These are phyloP conservation scores for Sordariomycetes sp. DNA, from an alignment of 2,329 filamentous ascomycete species.

Conservation along the genomic window DNA sequence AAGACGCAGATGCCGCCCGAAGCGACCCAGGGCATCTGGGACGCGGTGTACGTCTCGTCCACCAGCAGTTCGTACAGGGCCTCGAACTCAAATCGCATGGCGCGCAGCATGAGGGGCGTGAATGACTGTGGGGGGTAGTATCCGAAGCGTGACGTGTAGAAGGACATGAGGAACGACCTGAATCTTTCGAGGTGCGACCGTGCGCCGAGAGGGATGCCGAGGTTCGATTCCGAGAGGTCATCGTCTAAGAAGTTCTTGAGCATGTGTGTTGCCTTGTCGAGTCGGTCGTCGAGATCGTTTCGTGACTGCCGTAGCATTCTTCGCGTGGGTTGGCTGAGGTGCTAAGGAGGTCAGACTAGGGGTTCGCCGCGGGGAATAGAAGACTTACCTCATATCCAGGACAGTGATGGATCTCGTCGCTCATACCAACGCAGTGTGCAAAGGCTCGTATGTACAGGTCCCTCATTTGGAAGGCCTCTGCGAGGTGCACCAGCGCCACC, in stretches of 20 bases:
- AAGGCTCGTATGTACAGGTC: constrained; percentile 68
- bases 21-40: constrained; percentile 42
- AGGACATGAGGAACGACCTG: constrained; percentile 55
- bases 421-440: constrained; percentile 72
- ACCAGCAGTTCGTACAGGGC: constrained; percentile 63
- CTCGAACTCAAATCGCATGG: constrained; percentile 62
- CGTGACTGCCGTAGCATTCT: too few relatives aligned
- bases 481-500: constrained; percentile 56
- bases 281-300: constrained; percentile 59
- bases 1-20: constrained; percentile 62
- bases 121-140: constrained; percentile 62
- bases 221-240: constrained; percentile 55
- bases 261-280: constrained; percentile 47
- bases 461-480: constrained; percentile 54
- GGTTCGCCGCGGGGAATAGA: too few relatives aligned
- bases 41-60: constrained; percentile 43
- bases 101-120: constrained; percentile 45
- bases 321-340: constrained; percentile 4
- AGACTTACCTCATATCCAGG: constrained; percentile 51
- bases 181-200: constrained; percentile 65
- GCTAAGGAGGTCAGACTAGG: too few relatives aligned
- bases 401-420: constrained; percentile 44
- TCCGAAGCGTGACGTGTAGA: constrained; percentile 59
- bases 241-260: constrained; percentile 62
- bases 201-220: constrained; percentile 54